phyloP scores from a whole-genome alignment of 441 rosid species.

The Croton setiger region DNA sequence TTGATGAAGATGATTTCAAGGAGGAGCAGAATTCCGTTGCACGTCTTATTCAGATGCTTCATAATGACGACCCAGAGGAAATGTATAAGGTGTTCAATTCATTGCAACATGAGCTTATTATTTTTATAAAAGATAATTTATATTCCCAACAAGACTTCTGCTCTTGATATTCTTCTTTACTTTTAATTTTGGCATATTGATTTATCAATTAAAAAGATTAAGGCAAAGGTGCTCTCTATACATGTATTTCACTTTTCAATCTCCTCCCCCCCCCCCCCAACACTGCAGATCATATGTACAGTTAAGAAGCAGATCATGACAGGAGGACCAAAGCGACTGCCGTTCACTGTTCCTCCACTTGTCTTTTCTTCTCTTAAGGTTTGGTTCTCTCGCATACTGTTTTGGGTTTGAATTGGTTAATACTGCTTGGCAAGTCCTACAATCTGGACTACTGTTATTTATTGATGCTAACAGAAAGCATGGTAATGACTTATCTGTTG shows the following conservation, averaged over 20 bases:
- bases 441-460: neutral
- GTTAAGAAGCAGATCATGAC: slow-evolving; percentile 77
- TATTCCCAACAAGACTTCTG: neutral
- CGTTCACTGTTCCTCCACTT: slow-evolving; percentile 85
- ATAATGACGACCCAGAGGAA: slow-evolving; percentile 86
- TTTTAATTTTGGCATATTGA: neutral
- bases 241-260: neutral
- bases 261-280: neutral
- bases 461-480: neutral
- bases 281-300: slow-evolving; percentile 63
- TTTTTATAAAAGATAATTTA: neutral
- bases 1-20: slow-evolving; percentile 93
- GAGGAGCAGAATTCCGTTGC: slow-evolving; percentile 98
- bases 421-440: neutral
- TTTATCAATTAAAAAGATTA: neutral
- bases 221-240: neutral
- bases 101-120: neutral
- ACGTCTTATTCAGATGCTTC: slow-evolving; percentile 88
- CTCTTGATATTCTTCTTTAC: neutral
- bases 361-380: slow-evolving; percentile 92
- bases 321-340: slow-evolving; percentile 86
- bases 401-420: slow-evolving; percentile 1
- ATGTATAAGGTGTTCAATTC: slow-evolving; percentile 76
- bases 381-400: slow-evolving; percentile 23
- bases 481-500: neutral